Conservation (phyloP, 129 eudicot species). For the Saussurea involucrata region DNA sequence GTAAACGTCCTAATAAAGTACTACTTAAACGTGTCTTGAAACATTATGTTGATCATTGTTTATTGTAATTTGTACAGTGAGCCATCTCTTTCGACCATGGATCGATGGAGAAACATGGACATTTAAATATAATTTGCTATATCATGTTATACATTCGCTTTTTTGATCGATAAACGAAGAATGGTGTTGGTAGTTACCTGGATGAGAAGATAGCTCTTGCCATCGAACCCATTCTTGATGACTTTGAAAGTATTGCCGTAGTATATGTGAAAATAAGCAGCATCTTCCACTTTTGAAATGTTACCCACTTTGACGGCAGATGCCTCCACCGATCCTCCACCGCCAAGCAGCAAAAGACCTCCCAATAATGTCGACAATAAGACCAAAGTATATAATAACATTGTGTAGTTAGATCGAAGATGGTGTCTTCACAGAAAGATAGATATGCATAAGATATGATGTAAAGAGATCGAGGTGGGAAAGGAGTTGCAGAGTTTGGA, state of each 20-base stretch:
- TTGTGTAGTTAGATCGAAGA: background rate
- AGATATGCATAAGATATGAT: conserved; percentile 1
- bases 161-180: background rate
- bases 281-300: conserved; percentile 82
- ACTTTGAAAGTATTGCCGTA: conserved; percentile 96
- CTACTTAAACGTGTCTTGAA: background rate
- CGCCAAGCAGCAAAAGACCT: conserved; percentile 22
- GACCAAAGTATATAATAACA: conserved; percentile 17
- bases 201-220: conserved; percentile 92
- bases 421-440: background rate
- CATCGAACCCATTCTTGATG: conserved; percentile 84
- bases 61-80: background rate
- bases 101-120: background rate
- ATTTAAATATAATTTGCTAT: too few species aligned
- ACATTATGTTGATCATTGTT: background rate
- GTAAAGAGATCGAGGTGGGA: conserved; percentile 2
- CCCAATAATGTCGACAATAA: conserved; percentile 21
- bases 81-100: background rate
- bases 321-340: conserved; percentile 27
- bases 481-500: conserved; percentile 2
- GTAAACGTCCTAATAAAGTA: background rate
- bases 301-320: conserved; percentile 58
- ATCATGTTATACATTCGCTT: too few species aligned
- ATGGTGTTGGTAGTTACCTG: conserved; percentile 44
- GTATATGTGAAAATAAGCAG: conserved; percentile 61